phyloP scores from a whole-genome alignment of 2,329 filamentous ascomycete species.

The Colletotrichum navitas region DNA sequence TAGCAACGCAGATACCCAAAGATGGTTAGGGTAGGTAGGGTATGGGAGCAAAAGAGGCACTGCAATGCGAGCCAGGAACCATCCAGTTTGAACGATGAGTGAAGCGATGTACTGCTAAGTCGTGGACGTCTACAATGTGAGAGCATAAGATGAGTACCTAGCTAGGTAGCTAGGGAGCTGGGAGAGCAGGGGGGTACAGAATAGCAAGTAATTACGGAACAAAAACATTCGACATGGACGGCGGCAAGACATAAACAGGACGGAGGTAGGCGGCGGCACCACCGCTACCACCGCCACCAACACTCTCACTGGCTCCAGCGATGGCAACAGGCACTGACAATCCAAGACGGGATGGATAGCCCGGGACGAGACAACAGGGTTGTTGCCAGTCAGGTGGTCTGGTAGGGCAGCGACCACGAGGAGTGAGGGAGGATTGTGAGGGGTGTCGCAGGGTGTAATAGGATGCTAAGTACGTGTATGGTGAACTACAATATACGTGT shows the following conservation, averaged over 20 bases:
- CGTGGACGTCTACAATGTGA: slow-evolving; percentile 1
- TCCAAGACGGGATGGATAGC: slow-evolving; percentile 27
- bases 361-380: slow-evolving; percentile 25
- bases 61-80: not conserved
- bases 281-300: no score
- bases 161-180: not conserved
- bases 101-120: not conserved
- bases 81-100: not conserved
- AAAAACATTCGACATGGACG: not conserved
- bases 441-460: slow-evolving; percentile 1
- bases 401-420: slow-evolving; percentile 17
- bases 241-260: slow-evolving; percentile 1
- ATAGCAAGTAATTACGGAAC: not conserved
- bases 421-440: slow-evolving; percentile 12
- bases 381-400: slow-evolving; percentile 35
- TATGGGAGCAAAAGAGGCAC: not conserved
- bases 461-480: no score
- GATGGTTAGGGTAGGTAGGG: slow-evolving; percentile 11
- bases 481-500: not conserved
- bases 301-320: not conserved
- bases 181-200: not conserved
- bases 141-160: not conserved
- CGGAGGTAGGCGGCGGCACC: not conserved
- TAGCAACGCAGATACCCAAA: not conserved
- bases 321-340: slow-evolving; percentile 13